These are phyloP conservation scores for Ogataea degrootiae DNA, from an alignment of 805 yeast genomes.

Conservation along the genomic window DNA sequence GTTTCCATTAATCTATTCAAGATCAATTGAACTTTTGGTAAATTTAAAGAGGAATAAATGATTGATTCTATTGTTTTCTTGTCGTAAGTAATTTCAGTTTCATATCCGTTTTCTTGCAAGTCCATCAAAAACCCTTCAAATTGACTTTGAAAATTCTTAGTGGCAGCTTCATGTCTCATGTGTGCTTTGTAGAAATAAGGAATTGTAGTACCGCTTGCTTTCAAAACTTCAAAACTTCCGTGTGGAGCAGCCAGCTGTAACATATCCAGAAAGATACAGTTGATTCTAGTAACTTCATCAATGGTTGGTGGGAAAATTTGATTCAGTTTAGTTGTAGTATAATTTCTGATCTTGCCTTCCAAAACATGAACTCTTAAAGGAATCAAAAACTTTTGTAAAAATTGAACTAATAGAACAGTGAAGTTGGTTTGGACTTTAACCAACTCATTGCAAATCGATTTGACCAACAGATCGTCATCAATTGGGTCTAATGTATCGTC, in stretches of 20 bases:
- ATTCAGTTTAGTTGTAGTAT: slow-evolving; percentile 65
- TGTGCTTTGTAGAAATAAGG: slow-evolving; percentile 92
- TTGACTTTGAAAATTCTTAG: slow-evolving; percentile 53
- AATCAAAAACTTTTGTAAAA: slow-evolving; percentile 72
- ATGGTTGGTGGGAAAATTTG: slow-evolving; percentile 89
- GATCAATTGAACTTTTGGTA: slow-evolving; percentile 66
- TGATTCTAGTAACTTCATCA: slow-evolving; percentile 87
- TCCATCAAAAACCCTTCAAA: slow-evolving; percentile 38
- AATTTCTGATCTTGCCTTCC: slow-evolving; percentile 44
- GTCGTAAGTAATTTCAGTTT: slow-evolving; percentile 33
- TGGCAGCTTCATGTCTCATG: slow-evolving; percentile 91
- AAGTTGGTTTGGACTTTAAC: slow-evolving; percentile 67
- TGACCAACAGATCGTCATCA: slow-evolving; percentile 35
- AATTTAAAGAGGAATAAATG: slow-evolving; percentile 64
- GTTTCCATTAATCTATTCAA: slow-evolving; percentile 54
- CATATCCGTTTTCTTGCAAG: slow-evolving; percentile 27
- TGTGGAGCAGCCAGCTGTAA: slow-evolving; percentile 58
- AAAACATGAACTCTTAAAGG: slow-evolving; percentile 72
- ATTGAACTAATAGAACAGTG: slow-evolving; percentile 65
- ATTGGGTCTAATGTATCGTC: slow-evolving; percentile 19
- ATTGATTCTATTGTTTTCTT: slow-evolving; percentile 54
- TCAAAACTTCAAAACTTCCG: slow-evolving; percentile 73
- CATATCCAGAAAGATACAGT: slow-evolving; percentile 77
- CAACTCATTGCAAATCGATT: slow-evolving; percentile 61
- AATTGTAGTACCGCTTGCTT: slow-evolving; percentile 74